Percentiles rank a stretch among this genome's conserved stretches.
phyloP scores from a whole-genome alignment of 177 flowering plant genomes.

The Tripterygium wilfordii region DNA sequence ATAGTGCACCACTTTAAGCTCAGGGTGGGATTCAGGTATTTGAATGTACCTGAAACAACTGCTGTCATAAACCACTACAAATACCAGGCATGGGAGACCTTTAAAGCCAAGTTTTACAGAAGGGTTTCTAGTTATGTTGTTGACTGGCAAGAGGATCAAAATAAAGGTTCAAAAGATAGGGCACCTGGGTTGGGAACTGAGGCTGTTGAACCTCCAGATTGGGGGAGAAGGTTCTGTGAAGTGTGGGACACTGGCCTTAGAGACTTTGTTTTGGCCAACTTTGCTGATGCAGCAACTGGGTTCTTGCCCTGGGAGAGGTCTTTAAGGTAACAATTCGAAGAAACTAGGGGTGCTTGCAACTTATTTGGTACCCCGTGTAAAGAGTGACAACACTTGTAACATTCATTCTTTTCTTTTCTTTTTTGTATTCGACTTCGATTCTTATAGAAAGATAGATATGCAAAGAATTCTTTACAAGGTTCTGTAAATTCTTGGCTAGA shows the following conservation, averaged over 20 bases:
- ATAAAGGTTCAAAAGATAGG: conserved; percentile 44
- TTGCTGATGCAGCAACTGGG: conserved; percentile 56
- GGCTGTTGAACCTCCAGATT: conserved; percentile 62
- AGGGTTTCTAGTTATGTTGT: conserved; percentile 49
- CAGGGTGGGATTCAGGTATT: conserved; percentile 35
- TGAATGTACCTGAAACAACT: conserved; percentile 41
- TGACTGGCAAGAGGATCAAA: conserved; percentile 43
- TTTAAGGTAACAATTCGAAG: conserved; percentile 11
- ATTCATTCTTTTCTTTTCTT: conserved; percentile 15
- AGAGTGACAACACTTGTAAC: conserved; percentile 15
- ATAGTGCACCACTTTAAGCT: conserved; percentile 81
- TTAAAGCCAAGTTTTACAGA: conserved; percentile 41
- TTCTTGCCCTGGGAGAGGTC: conserved; percentile 69
- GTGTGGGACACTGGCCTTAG: conserved; percentile 84
- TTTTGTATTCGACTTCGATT: too few species aligned
- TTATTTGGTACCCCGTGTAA: conserved; percentile 17
- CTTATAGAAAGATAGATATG: too few species aligned
- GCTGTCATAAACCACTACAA: conserved; percentile 77
- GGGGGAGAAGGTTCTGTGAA: conserved; percentile 71
- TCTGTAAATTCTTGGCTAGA: too few species aligned
- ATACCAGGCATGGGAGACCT: conserved; percentile 51
- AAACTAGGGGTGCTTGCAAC: conserved; percentile 7
- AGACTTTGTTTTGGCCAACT: conserved; percentile 58
- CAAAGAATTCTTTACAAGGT: conserved; percentile 3
- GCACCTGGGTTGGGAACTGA: conserved; percentile 51